phyloP scores from a whole-genome alignment of 495 filamentous ascomycete species.

The Immersiella caudata region DNA sequence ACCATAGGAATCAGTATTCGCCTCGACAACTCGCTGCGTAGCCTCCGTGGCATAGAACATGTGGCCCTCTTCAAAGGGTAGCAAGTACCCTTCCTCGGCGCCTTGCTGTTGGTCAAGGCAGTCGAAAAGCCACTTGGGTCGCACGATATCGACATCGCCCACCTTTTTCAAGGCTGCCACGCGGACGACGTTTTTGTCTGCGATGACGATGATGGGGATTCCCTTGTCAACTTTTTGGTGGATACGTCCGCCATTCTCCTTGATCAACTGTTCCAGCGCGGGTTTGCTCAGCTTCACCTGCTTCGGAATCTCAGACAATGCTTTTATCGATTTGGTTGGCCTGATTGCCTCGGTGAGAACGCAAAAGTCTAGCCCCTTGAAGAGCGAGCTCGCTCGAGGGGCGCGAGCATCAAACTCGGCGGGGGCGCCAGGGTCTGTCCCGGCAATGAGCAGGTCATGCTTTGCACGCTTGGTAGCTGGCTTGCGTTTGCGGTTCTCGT shows the following conservation, averaged over 20 bases:
- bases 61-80: conserved; percentile 55
- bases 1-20: conserved; percentile 71
- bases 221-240: conserved; percentile 70
- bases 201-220: conserved; percentile 63
- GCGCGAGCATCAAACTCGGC: conserved; percentile 18
- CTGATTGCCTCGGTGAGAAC: conserved; percentile 48
- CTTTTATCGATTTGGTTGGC: conserved; percentile 68
- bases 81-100: conserved; percentile 62
- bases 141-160: conserved; percentile 69
- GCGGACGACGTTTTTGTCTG: conserved; percentile 83
- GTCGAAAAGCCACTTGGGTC: conserved; percentile 83
- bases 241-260: conserved; percentile 82
- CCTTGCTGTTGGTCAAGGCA: conserved; percentile 63
- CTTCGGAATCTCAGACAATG: conserved; percentile 43
- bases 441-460: conserved; percentile 73
- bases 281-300: conserved; percentile 66
- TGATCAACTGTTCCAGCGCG: conserved; percentile 50
- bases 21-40: conserved; percentile 33
- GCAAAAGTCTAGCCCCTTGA: conserved; percentile 80
- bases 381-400: conserved; percentile 41
- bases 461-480: conserved; percentile 59
- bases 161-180: conserved; percentile 79
- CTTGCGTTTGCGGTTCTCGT: conserved; percentile 73
- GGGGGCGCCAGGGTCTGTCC: conserved; percentile 49
- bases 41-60: conserved; percentile 46